A percentile compares a stretch with the other conserved stretches of the same genome.
phyloP scores from a whole-genome alignment of 139 green algal genomes.

The Chlorella sp. region DNA sequence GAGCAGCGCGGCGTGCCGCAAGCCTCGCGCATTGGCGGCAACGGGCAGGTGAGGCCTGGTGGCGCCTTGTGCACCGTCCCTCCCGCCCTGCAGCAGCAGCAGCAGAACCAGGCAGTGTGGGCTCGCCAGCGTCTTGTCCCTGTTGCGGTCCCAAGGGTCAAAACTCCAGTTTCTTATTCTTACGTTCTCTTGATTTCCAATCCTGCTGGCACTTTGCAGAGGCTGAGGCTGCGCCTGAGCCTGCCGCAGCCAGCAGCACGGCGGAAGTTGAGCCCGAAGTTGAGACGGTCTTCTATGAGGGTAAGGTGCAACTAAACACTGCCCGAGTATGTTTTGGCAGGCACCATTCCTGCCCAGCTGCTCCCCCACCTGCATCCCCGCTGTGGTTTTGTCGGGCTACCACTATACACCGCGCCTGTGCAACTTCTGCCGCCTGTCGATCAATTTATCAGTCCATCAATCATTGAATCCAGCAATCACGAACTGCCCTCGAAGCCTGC shows the following conservation, averaged over 20 bases:
- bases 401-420: too few relatives aligned
- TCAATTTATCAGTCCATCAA: too few relatives aligned
- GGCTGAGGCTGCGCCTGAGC: neutral
- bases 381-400: neutral
- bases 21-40: neutral
- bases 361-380: neutral
- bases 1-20: neutral
- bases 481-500: too few relatives aligned
- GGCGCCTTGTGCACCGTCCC: neutral
- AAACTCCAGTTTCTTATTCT: neutral
- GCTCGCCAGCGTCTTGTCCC: neutral
- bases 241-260: neutral
- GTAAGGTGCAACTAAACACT: neutral
- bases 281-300: slow-evolving; percentile 63
- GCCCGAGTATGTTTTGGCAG: neutral
- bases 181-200: too few relatives aligned
- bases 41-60: neutral
- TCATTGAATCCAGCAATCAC: too few relatives aligned
- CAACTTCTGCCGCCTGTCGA: too few relatives aligned
- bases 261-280: too few relatives aligned
- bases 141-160: too few relatives aligned
- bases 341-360: neutral
- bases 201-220: neutral
- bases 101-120: too few relatives aligned
- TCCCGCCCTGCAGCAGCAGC: neutral